Base-by-base conservation (phyloP, 768 basidiomycete genomes). In the Butyriboletus loyo region DNA sequence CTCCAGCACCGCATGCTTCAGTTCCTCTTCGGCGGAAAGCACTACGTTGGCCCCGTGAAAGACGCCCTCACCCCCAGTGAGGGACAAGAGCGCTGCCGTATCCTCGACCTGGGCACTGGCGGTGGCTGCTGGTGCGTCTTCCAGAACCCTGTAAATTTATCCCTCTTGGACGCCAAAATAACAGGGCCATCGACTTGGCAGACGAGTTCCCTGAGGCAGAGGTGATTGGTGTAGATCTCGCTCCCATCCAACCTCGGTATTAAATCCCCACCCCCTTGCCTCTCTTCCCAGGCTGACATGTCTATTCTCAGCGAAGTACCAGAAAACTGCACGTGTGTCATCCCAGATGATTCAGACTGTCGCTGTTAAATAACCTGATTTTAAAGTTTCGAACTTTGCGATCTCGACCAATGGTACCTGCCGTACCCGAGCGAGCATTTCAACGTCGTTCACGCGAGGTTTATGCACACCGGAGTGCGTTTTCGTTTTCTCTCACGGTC, bases 21-120 rank as follows among this genome's bases (percentile, higher is more conserved):
- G 59, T 87, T 86, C 61, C 76, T 88, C 17, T 80, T 86, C 50
- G 72, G 69, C 22, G 83, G 84, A 45, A 79, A 75, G 61, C 84
- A 81, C 62, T 86, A 86, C 59, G 72, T 86, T 19, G 86, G 87
- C 6, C 86, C 86, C 24, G 75, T 86, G 5, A 77, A 75, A 46
- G 76, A 81, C 46, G 78, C 76, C 21, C 74, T 88, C 3, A 76
- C 54, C 75, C 65, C 59, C 47, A 67, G 46, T 46, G 66, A 55
- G 43, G 70, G 66, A 4, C 62, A 60, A 8, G 68, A 72, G 25
- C 63, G 63, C 30, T 63, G 65, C 50, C 68, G 67, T 44, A 77
- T 87, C 38, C 79, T 88, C 44, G 86, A 88, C 69, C 72, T 87
- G 54, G 86, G 86, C 17, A 87, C 86, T 2, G 86, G 86, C 22